These are phyloP conservation scores for Tulasnella sp. DNA, from an alignment of 768 basidiomycete species.

Conservation along the genomic window DNA sequence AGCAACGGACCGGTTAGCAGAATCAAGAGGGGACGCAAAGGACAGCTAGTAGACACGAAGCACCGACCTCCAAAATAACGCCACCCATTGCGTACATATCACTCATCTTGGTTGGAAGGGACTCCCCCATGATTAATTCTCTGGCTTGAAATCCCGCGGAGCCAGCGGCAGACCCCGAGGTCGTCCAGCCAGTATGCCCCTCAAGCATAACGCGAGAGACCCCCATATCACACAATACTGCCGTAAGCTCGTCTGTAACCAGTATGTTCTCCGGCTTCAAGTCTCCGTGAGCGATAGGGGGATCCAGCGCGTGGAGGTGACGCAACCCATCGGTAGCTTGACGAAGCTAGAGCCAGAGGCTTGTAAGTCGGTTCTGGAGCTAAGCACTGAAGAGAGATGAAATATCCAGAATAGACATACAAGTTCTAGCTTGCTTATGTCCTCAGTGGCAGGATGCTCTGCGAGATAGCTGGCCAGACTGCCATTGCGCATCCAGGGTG, in stretches of 20 bases:
- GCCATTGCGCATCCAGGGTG: too few species aligned
- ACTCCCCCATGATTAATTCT: neutral
- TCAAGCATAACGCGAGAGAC: neutral
- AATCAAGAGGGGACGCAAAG: too few species aligned
- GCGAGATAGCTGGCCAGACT: too few species aligned
- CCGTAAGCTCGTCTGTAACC: neutral
- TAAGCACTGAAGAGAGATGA: too few species aligned
- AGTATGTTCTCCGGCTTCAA: slow-evolving; percentile 22
- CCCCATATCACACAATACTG: slow-evolving; percentile 8
- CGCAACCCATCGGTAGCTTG: slow-evolving; percentile 24
- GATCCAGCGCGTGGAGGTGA: slow-evolving; percentile 25
- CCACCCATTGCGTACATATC: slow-evolving; percentile 10
- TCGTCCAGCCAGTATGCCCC: neutral
- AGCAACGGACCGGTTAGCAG: too few species aligned
- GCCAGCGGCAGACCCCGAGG: neutral
- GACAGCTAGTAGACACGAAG: too few species aligned
- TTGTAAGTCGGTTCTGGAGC: too few species aligned
- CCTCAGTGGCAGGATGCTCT: too few species aligned
- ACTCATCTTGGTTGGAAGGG: neutral
- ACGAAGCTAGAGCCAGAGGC: slow-evolving; percentile 18
- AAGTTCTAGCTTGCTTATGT: too few species aligned
- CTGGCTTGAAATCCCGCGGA: neutral
- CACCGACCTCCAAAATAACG: neutral
- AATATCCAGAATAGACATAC: too few species aligned
- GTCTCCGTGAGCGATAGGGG: slow-evolving; percentile 29